These are phyloP conservation scores for Penicillium sp. DNA, from an alignment of 2,329 filamentous ascomycete genomes.

Conservation along the genomic window DNA sequence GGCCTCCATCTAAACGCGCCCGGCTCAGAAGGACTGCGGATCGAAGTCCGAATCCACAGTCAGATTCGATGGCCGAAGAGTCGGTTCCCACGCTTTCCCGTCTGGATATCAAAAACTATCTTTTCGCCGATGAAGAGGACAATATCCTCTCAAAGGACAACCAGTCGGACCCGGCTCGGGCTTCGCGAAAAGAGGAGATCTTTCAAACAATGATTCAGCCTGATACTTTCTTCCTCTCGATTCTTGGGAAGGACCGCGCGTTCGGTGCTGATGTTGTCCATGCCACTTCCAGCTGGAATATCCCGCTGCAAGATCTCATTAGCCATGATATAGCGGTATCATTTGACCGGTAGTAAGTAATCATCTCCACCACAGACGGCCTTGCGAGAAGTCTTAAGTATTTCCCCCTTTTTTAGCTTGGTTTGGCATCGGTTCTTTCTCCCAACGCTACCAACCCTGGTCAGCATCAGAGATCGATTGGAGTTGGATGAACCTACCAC, in stretches of 20 bases:
- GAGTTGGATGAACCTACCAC: neutral
- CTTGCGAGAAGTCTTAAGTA: neutral
- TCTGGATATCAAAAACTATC: conserved; percentile 1
- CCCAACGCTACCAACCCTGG: conserved; percentile 11
- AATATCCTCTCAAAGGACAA: neutral
- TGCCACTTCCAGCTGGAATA: conserved; percentile 1
- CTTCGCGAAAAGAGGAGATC: conserved; percentile 3
- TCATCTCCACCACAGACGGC: too few relatives aligned
- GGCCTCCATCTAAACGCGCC: conserved; percentile 9
- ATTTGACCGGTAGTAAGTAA: conserved; percentile 1
- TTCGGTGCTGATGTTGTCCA: conserved; percentile 8
- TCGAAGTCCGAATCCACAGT: neutral
- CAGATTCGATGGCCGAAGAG: neutral
- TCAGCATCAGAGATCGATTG: conserved; percentile 11
- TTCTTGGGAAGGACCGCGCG: conserved; percentile 9
- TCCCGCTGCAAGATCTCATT: conserved; percentile 4
- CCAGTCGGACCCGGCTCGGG: neutral
- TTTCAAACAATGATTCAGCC: conserved; percentile 11
- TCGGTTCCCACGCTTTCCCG: neutral
- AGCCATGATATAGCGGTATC: conserved; percentile 1
- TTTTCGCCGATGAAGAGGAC: neutral
- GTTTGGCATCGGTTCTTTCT: conserved; percentile 18
- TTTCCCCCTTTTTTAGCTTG: conserved; percentile 6
- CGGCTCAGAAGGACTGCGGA: neutral
- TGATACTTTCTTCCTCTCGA: conserved; percentile 8